A percentile compares a stretch with the other conserved stretches of the same genome.
Evolutionary conservation across 108 stramenopile species (phyloP).

Genomic region (Skeletonema menzelii): DNA sequence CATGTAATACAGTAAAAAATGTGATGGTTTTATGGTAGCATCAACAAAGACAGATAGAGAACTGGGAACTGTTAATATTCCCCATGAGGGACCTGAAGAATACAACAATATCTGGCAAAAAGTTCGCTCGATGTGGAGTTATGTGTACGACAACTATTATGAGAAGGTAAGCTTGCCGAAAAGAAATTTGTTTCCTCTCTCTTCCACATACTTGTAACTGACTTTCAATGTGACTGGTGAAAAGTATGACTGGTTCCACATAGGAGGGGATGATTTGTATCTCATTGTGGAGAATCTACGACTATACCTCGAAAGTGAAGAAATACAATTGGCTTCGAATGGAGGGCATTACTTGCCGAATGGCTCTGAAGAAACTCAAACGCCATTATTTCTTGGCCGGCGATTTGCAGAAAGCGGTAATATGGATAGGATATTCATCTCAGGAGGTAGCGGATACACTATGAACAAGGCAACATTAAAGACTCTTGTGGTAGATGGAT

Average conservation of each 20-base stretch:
- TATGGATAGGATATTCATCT: conserved; percentile 86
- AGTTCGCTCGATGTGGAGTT: conserved; percentile 93
- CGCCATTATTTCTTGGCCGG: conserved; percentile 87
- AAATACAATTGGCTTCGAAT: conserved; percentile 79
- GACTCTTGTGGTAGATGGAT: conserved; percentile 65
- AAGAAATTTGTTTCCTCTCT: conserved; percentile 19
- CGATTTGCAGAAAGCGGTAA: conserved; percentile 79
- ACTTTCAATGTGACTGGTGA: neutral
- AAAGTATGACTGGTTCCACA: conserved; percentile 71
- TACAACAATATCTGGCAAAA: conserved; percentile 99
- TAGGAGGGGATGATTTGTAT: conserved; percentile 92
- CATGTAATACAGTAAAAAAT: conserved; percentile 62
- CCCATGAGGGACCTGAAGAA: conserved; percentile 93
- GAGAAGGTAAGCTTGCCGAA: conserved; percentile 63
- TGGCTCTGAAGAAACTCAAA: conserved; percentile 72
- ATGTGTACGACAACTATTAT: conserved; percentile 92
- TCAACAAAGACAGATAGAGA: conserved; percentile 78
- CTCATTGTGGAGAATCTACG: conserved; percentile 92
- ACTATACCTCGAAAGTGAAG: conserved; percentile 83
- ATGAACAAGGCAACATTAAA: conserved; percentile 93
- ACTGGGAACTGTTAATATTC: conserved; percentile 84
- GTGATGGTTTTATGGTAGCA: conserved; percentile 97
- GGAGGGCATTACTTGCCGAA: conserved; percentile 77
- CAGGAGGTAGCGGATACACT: conserved; percentile 94
- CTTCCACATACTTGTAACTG: conserved; percentile 16